phyloP scores from a whole-genome alignment of 2,329 filamentous ascomycete species.

The Epichloe coenophiala region DNA sequence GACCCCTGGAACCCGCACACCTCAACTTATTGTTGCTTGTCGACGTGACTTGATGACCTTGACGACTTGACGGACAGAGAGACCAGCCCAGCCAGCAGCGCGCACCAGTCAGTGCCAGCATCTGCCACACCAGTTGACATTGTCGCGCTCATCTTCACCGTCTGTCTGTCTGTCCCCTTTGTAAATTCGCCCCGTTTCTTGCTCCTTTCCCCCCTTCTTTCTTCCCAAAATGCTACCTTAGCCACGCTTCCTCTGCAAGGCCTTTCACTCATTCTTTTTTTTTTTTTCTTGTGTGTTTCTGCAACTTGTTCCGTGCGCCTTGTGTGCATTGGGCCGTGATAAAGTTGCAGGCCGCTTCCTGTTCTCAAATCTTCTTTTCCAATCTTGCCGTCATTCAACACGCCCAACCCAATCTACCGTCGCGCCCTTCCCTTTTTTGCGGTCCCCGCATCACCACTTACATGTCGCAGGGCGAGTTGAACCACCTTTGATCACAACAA shows the following conservation, averaged over 20 bases:
- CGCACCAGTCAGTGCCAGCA: neutral
- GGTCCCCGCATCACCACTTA: constrained; percentile 6
- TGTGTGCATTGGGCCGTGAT: neutral
- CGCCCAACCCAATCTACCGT: neutral
- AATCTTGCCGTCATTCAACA: neutral
- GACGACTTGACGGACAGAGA: neutral
- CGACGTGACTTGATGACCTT: neutral
- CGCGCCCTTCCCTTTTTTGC: constrained; percentile 1
- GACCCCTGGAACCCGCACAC: neutral
- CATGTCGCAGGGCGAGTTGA: constrained; percentile 6
- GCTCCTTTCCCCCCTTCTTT: neutral
- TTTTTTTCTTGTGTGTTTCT: constrained; percentile 2
- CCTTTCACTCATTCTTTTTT: neutral
- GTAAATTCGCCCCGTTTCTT: neutral
- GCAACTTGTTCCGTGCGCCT: neutral
- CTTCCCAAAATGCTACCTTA: neutral
- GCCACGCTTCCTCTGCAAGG: neutral
- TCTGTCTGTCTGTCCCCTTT: neutral
- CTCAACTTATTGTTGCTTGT: neutral
- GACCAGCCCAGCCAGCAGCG: neutral
- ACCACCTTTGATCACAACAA: constrained; percentile 1
- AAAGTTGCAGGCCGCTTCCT: neutral
- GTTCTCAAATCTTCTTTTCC: neutral
- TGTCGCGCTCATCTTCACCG: neutral
- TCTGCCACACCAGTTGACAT: neutral